Percentiles rank a stretch among this genome's conserved stretches.
These are phyloP conservation scores for Chamaecrista fasciculata DNA, from an alignment of 306 rosid species.

Conservation along the genomic window DNA sequence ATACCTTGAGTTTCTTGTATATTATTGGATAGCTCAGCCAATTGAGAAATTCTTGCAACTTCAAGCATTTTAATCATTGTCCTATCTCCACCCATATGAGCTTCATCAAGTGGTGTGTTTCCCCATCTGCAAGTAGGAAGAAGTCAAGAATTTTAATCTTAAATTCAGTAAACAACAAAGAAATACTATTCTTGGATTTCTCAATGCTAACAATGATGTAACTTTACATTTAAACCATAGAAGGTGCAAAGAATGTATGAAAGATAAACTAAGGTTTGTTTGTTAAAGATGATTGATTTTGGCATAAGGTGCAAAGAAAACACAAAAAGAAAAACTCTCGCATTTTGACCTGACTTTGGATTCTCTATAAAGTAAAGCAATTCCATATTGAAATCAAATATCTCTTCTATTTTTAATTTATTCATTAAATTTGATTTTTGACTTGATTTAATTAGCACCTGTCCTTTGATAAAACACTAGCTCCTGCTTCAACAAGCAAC, in stretches of 20 bases:
- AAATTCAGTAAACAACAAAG: constrained; percentile 5
- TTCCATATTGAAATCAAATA: too few relatives aligned
- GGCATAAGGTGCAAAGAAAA: too few relatives aligned
- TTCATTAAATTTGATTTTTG: too few relatives aligned
- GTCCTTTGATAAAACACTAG: constrained; percentile 60
- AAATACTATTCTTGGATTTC: not conserved
- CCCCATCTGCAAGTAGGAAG: constrained; percentile 59
- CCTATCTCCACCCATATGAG: constrained; percentile 49
- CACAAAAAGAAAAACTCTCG: too few relatives aligned
- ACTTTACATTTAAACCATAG: not conserved
- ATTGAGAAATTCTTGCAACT: constrained; percentile 43
- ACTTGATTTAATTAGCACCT: constrained; percentile 38
- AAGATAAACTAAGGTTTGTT: not conserved
- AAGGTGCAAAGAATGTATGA: not conserved
- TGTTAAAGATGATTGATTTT: constrained; percentile 1
- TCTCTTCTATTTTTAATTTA: too few relatives aligned
- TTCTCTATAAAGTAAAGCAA: too few relatives aligned
- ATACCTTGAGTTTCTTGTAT: constrained; percentile 36
- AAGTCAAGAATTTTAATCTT: not conserved
- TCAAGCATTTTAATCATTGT: constrained; percentile 55
- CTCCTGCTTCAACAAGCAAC: constrained; percentile 58
- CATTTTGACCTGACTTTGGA: too few relatives aligned
- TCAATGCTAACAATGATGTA: not conserved
- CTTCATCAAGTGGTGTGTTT: constrained; percentile 65
- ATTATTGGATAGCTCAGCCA: constrained; percentile 34